Base-by-base conservation (phyloP, 2,329 filamentous ascomycete species). In the Hypoxylon sp. region DNA sequence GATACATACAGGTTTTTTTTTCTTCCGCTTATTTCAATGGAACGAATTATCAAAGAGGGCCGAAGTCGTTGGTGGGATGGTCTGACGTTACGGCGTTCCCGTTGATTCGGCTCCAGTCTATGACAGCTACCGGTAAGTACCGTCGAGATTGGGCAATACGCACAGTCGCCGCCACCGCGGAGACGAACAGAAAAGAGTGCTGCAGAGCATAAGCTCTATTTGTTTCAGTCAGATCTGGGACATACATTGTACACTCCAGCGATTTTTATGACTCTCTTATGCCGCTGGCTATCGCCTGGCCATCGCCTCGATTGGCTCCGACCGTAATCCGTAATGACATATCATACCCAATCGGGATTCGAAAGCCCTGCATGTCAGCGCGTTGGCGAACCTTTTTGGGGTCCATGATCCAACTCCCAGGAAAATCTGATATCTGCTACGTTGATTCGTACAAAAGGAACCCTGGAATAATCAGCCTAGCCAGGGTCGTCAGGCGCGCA, bases 141-240 rank as follows among this genome's bases (percentile, higher is more conserved):
- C 58, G 58, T 69, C 33, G 19, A 63, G 63, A 66, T 55, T 67
- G 53, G 59, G 29, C 50, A 66, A 37, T 64, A 66, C 67, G 52
- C 53, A 70, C 62, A 64, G 60, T 69, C 67, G 63, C 62, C 70
- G 70, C 64, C 70, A 65, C 70, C 65, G 54, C 59, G 59, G 70
- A 68, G 70, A 70, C 65, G 65, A 65, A 68, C 58, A 63, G 51
- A 61, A 63, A 63, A 63, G 55, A 57, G 63, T 65, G 59, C 64
- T 71, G 70, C 64, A 71, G 70, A 67, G 63, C 68, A 70, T 67
- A 69, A 66, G 70, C 66, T 68, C 55, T 63, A 54, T 61, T 74
- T 74, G 75, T 76, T 74, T 76, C 72, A 74, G 74, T 76, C 72
- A 75, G 75, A 76, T 76, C 74, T 76, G 71, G 74, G 67, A 76